A percentile compares a stretch with the other conserved stretches of the same genome.
These are phyloP conservation scores for Lachancea lanzarotensis DNA, from an alignment of 805 yeast species.

Conservation along the genomic window DNA sequence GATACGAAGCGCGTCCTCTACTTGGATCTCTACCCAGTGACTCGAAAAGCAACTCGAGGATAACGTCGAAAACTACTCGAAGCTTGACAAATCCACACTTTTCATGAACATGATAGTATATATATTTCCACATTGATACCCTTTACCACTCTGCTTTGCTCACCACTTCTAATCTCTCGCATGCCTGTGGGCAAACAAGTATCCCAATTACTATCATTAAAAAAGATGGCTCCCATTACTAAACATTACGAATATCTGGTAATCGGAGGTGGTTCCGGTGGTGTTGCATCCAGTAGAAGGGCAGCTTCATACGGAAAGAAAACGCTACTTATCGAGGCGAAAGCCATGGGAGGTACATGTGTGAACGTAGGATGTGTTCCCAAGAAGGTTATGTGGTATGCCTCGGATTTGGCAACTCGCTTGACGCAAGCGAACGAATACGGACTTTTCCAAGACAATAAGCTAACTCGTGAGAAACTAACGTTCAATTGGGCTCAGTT, in stretches of 20 bases:
- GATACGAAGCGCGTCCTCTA: background rate
- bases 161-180: background rate
- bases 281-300: conserved; percentile 96
- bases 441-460: conserved; percentile 61
- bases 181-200: conserved; percentile 6
- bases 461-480: conserved; percentile 43
- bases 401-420: conserved; percentile 79
- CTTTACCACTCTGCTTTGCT: background rate
- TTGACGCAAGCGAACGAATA: conserved; percentile 71
- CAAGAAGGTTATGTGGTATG: conserved; percentile 98
- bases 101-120: too few relatives aligned
- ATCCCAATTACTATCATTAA: conserved; percentile 11
- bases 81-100: background rate
- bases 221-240: conserved; percentile 49
- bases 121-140: background rate
- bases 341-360: conserved; percentile 93
- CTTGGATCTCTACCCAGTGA: background rate
- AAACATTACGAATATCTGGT: conserved; percentile 83
- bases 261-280: conserved; percentile 99
- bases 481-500: conserved; percentile 77
- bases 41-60: background rate
- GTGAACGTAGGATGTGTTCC: conserved; percentile 99
- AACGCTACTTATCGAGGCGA: conserved; percentile 73
- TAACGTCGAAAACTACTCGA: background rate
- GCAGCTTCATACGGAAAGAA: conserved; percentile 94